Conservation (phyloP, 768 basidiomycete genomes). For the Tylopilus cervinicoccineus region DNA sequence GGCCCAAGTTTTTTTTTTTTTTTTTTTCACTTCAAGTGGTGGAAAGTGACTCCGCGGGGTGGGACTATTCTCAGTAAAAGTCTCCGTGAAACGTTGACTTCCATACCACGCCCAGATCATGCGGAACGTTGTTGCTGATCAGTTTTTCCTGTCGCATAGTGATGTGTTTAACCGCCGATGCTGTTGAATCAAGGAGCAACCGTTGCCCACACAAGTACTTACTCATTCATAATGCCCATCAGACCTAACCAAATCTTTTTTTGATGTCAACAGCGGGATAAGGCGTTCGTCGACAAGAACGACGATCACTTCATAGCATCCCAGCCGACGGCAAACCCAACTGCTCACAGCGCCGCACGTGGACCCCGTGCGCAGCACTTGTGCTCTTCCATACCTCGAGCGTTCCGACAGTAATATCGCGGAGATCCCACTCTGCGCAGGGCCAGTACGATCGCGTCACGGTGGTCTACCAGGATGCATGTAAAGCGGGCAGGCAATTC, state of each 20-base stretch:
- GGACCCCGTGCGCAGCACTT: not conserved
- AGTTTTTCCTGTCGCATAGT: not conserved
- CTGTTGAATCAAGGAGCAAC: not conserved
- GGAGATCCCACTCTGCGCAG: conserved; percentile 18
- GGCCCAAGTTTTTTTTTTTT: too few species aligned
- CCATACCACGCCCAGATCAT: not conserved
- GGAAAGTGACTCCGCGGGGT: too few species aligned
- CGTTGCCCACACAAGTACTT: too few species aligned
- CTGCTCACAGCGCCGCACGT: not conserved
- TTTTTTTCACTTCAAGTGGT: too few species aligned
- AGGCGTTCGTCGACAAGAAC: not conserved
- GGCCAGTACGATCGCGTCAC: not conserved
- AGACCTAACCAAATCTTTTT: too few species aligned
- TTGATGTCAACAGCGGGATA: not conserved
- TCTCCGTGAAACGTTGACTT: not conserved
- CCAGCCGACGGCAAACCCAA: not conserved
- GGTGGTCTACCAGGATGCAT: conserved; percentile 42
- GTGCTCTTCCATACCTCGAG: not conserved
- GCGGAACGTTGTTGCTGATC: not conserved
- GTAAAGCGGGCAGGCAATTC: conserved; percentile 43
- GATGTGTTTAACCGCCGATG: not conserved
- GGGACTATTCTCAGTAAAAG: not conserved
- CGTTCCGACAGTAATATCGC: conserved; percentile 19
- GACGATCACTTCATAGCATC: not conserved
- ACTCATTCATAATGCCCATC: too few species aligned